Evolutionary conservation across 768 basidiomycete genomes (phyloP).

Genomic region (Daedaleopsis sinensis): DNA sequence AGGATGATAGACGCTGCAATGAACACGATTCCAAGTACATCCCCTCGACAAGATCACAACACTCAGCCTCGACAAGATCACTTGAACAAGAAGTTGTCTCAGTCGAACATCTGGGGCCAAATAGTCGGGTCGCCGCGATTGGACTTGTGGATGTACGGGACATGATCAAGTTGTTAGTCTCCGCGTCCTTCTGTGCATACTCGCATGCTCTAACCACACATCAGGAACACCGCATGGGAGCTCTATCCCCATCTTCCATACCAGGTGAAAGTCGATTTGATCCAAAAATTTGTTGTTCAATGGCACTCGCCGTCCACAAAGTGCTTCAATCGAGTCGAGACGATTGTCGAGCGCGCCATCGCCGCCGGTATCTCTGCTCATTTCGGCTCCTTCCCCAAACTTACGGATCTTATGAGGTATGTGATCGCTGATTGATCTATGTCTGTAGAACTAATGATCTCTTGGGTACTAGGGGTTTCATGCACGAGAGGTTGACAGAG

Average conservation of each 20-base stretch:
- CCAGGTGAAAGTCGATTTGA: constrained; percentile 41
- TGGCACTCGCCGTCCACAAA: constrained; percentile 41
- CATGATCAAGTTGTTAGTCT: constrained; percentile 39
- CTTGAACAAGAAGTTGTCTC: too few relatives aligned
- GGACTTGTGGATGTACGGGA: constrained; percentile 38
- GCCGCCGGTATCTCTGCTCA: constrained; percentile 32
- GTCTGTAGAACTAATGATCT: too few relatives aligned
- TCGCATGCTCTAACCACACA: not conserved
- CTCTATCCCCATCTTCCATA: constrained; percentile 45
- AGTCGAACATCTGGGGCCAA: too few relatives aligned
- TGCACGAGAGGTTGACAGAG: not conserved
- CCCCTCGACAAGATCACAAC: too few relatives aligned
- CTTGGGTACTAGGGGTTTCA: too few relatives aligned
- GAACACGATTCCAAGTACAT: not conserved
- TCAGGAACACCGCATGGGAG: constrained; percentile 46
- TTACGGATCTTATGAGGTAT: constrained; percentile 41
- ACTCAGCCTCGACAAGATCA: too few relatives aligned
- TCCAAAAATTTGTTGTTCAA: constrained; percentile 34
- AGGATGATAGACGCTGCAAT: not conserved
- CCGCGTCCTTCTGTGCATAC: not conserved
- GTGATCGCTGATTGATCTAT: too few relatives aligned
- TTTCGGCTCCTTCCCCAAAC: constrained; percentile 44
- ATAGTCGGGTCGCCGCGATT: too few relatives aligned
- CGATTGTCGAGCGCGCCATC: constrained; percentile 34
- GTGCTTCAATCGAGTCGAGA: constrained; percentile 38